Evolutionary conservation across 176 grass and related monocot genomes (phyloP).

Genomic region (Avena insularis): DNA sequence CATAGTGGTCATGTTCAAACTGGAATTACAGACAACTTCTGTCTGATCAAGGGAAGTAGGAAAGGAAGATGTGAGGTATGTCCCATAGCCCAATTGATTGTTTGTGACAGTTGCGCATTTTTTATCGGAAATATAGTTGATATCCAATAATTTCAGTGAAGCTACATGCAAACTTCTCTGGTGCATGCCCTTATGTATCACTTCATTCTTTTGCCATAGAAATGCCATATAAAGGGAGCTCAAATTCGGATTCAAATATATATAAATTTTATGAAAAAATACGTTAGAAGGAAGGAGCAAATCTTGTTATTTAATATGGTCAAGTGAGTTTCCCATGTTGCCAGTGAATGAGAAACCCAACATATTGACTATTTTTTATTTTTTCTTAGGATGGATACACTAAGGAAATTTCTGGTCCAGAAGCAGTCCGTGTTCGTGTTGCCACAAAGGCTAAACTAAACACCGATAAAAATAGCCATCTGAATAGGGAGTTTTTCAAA

Average conservation of each 20-base stretch:
- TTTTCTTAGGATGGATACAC: conserved; percentile 81
- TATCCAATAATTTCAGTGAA: conserved; percentile 12
- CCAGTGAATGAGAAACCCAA: not conserved
- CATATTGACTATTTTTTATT: not conserved
- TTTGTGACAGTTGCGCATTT: not conserved
- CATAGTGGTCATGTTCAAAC: conserved; percentile 95
- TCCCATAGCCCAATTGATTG: conserved; percentile 13
- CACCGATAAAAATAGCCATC: conserved; percentile 48
- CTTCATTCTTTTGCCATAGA: not conserved
- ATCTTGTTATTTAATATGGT: conserved; percentile 10
- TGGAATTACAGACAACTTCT: conserved; percentile 72
- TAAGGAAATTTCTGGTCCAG: conserved; percentile 67
- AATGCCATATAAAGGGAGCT: not conserved
- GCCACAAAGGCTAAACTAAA: conserved; percentile 73
- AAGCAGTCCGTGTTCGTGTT: conserved; percentile 64
- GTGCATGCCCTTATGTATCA: not conserved
- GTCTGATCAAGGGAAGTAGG: conserved; percentile 46
- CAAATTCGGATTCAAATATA: not conserved
- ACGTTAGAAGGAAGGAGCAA: not conserved
- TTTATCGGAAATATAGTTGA: not conserved
- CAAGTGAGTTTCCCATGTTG: not conserved
- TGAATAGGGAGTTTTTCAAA: conserved; percentile 68
- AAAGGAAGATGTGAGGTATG: conserved; percentile 89
- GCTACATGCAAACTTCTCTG: not conserved
- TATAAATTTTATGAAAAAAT: not conserved